Percentiles rank a stretch among this genome's conserved stretches.
Evolutionary conservation across 2,329 filamentous ascomycete species (phyloP).

Genomic region (Colletotrichum sp.): DNA sequence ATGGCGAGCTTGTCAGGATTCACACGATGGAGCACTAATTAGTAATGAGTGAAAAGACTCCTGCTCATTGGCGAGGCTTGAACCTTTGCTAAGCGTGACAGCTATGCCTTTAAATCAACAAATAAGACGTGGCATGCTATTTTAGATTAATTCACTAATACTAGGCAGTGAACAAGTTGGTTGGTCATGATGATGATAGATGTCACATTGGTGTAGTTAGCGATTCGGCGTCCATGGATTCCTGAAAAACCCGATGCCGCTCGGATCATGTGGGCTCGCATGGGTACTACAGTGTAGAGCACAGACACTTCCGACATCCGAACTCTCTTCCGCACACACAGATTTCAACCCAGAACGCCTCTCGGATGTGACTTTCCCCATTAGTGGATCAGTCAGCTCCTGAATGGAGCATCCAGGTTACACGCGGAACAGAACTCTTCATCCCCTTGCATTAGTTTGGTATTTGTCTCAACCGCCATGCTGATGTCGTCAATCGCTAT

Average conservation of each 20-base stretch:
- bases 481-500: not conserved
- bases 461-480: not conserved
- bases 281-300: not conserved
- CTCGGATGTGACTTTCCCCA: slow-evolving; percentile 3
- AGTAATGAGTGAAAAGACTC: not conserved
- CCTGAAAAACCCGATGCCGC: not conserved
- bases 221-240: not conserved
- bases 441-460: slow-evolving; percentile 8
- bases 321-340: not conserved
- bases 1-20: not conserved
- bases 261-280: not conserved
- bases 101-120: not conserved
- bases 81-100: not conserved
- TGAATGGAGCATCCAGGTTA: slow-evolving; percentile 6
- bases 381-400: not conserved
- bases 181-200: not conserved
- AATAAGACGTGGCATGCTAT: not conserved
- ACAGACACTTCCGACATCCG: slow-evolving; percentile 1
- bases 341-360: not conserved
- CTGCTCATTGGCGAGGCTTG: not conserved
- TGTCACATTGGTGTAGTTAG: not conserved
- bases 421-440: not conserved
- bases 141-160: not conserved
- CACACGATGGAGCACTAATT: not conserved
- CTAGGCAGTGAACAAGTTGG: not conserved